Conservation (phyloP, 257 asterid species). For the Salvia miltiorrhiza region DNA sequence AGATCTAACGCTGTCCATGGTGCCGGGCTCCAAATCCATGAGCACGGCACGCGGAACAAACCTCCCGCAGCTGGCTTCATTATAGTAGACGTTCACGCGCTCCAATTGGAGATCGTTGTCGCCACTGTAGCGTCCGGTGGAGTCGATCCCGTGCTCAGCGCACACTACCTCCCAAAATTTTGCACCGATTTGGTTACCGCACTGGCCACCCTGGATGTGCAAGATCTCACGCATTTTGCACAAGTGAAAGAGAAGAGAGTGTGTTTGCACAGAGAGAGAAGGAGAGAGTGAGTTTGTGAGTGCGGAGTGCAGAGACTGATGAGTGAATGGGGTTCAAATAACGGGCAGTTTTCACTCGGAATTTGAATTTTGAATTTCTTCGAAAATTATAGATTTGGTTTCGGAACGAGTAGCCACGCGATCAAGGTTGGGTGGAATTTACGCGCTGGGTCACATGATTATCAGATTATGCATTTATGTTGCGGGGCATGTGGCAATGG, state of each 20-base stretch:
- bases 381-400: background rate
- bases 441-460: conserved; percentile 26
- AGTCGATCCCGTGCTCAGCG: conserved; percentile 47
- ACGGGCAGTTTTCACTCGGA: conserved; percentile 5
- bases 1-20: conserved; percentile 52
- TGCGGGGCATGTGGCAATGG: conserved; percentile 6
- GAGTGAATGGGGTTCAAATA: conserved; percentile 17
- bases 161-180: conserved; percentile 51
- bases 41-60: conserved; percentile 47
- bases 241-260: no score
- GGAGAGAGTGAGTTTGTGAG: background rate
- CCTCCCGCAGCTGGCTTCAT: conserved; percentile 49
- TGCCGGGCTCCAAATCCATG: conserved; percentile 52
- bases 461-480: background rate
- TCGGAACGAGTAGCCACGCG: conserved; percentile 1
- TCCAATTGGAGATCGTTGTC: conserved; percentile 38
- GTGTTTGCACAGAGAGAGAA: background rate
- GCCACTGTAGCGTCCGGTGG: conserved; percentile 46
- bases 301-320: background rate
- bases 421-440: background rate
- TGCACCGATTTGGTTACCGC: conserved; percentile 46
- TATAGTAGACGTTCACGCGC: conserved; percentile 42
- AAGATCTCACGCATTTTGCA: conserved; percentile 44
- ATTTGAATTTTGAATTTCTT: conserved; percentile 28
- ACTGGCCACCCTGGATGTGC: conserved; percentile 48